phyloP scores from a whole-genome alignment of 1,284 basidiomycete species.

The Lentinula novae-zelandiae region DNA sequence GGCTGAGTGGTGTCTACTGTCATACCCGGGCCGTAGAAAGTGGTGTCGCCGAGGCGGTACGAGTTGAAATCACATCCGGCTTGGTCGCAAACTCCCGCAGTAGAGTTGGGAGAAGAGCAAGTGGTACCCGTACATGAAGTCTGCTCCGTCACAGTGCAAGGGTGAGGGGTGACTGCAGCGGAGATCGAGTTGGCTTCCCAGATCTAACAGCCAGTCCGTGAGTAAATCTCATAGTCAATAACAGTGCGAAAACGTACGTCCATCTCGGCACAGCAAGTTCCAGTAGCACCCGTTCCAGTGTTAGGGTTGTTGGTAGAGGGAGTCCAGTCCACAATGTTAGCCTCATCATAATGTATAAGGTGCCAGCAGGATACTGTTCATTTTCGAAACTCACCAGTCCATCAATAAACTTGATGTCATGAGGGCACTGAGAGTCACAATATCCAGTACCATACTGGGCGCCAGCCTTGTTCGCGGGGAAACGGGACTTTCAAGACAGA shows the following conservation, averaged over 20 bases:
- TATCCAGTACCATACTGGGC: slow-evolving; percentile 52
- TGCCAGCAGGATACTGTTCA: not conserved
- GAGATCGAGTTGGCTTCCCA: slow-evolving; percentile 52
- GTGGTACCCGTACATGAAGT: slow-evolving; percentile 36
- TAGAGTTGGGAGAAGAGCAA: slow-evolving; percentile 33
- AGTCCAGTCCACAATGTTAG: slow-evolving; percentile 43
- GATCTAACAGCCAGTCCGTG: slow-evolving; percentile 20
- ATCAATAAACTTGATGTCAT: slow-evolving; percentile 50
- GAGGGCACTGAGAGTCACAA: slow-evolving; percentile 51
- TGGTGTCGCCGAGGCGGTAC: slow-evolving; percentile 48
- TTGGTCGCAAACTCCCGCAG: slow-evolving; percentile 44
- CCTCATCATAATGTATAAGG: slow-evolving; percentile 25
- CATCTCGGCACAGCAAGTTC: slow-evolving; percentile 53
- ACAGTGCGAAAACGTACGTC: slow-evolving; percentile 23
- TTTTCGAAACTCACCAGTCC: slow-evolving; percentile 32
- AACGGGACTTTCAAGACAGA: not conserved
- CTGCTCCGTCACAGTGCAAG: slow-evolving; percentile 34
- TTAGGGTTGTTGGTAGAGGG: slow-evolving; percentile 36
- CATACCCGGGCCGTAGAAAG: slow-evolving; percentile 43
- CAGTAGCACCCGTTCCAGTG: slow-evolving; percentile 41
- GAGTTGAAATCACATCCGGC: slow-evolving; percentile 59
- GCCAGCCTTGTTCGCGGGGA: slow-evolving; percentile 45
- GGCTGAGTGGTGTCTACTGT: slow-evolving; percentile 44
- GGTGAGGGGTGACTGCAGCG: slow-evolving; percentile 39
- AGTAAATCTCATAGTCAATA: not conserved